These are phyloP conservation scores for Mortierella sp. DNA, from an alignment of 371 early-diverging fungal species.

Conservation along the genomic window DNA sequence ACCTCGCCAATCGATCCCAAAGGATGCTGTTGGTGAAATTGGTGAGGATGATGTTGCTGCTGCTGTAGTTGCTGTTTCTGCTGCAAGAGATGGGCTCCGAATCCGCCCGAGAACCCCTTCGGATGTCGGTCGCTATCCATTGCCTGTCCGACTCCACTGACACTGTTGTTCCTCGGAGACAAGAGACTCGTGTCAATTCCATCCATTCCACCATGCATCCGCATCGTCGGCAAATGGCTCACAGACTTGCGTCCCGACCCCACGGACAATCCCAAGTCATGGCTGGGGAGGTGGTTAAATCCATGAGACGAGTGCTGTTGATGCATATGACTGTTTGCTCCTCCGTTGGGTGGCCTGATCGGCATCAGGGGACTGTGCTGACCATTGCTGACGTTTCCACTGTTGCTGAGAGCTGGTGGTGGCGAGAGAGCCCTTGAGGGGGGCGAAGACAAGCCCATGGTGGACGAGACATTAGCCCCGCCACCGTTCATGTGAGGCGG, in stretches of 20 bases:
- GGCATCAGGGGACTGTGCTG: conserved; percentile 33
- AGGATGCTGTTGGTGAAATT: conserved; percentile 10
- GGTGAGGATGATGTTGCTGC: conserved; percentile 13
- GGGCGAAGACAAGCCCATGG: conserved; percentile 29
- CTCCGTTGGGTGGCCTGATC: conserved; percentile 34
- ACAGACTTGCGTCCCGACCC: conserved; percentile 53
- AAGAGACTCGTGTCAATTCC: conserved; percentile 9
- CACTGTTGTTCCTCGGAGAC: conserved; percentile 10
- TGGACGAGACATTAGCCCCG: conserved; percentile 17
- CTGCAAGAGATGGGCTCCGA: conserved; percentile 22
- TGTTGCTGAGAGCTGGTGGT: conserved; percentile 26
- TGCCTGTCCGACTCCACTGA: conserved; percentile 27
- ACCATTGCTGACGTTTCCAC: conserved; percentile 23
- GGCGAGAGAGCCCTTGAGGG: conserved; percentile 41
- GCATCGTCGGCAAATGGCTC: conserved; percentile 37
- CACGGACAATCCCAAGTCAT: conserved; percentile 32
- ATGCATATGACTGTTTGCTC: conserved; percentile 15
- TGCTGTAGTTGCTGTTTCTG: conserved; percentile 38
- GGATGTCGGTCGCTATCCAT: conserved; percentile 38
- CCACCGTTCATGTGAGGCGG: conserved; percentile 34
- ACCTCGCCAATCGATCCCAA: conserved; percentile 37
- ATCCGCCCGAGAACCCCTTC: conserved; percentile 32
- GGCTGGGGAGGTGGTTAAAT: conserved; percentile 25
- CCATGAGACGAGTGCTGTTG: conserved; percentile 18
- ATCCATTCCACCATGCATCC: conserved; percentile 18